Conservation (phyloP, 1,284 basidiomycete genomes). For the Heterobasidion parviporum region DNA sequence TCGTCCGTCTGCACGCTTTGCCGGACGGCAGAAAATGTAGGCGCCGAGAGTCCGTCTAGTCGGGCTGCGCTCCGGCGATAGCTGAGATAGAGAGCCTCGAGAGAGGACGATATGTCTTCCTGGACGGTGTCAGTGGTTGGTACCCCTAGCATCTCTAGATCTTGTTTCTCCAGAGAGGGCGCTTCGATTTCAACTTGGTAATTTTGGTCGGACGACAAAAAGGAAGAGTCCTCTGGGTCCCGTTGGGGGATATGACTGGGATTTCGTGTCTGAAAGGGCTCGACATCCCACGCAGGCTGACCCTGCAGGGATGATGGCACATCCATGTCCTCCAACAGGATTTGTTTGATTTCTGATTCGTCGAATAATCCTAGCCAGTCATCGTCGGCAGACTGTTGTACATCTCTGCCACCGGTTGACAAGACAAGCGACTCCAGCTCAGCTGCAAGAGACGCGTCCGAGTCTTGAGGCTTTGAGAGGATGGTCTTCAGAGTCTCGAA, state of each 20-base stretch:
- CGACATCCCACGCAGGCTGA: too few species aligned
- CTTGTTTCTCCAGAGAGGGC: not conserved
- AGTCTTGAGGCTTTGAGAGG: constrained; percentile 2
- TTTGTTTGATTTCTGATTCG: not conserved
- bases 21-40: not conserved
- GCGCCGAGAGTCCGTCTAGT: constrained; percentile 19
- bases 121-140: not conserved
- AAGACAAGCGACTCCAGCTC: not conserved
- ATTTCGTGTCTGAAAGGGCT: not conserved
- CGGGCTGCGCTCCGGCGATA: constrained; percentile 42
- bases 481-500: constrained; percentile 16
- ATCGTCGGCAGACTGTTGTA: not conserved
- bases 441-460: not conserved
- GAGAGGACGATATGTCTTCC: constrained; percentile 20
- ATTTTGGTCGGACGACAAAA: too few species aligned
- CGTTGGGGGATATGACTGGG: not conserved
- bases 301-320: not conserved
- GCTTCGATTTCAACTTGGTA: too few species aligned
- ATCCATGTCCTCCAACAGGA: not conserved
- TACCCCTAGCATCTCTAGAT: not conserved
- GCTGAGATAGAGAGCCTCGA: constrained; percentile 39
- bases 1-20: constrained; percentile 13
- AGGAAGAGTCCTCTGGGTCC: too few species aligned
- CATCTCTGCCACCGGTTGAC: not conserved
- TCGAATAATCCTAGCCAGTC: not conserved